A percentile compares a stretch with the other conserved stretches of the same genome.
phyloP scores from a whole-genome alignment of 331 rosid species.

The Saraca asoca region DNA sequence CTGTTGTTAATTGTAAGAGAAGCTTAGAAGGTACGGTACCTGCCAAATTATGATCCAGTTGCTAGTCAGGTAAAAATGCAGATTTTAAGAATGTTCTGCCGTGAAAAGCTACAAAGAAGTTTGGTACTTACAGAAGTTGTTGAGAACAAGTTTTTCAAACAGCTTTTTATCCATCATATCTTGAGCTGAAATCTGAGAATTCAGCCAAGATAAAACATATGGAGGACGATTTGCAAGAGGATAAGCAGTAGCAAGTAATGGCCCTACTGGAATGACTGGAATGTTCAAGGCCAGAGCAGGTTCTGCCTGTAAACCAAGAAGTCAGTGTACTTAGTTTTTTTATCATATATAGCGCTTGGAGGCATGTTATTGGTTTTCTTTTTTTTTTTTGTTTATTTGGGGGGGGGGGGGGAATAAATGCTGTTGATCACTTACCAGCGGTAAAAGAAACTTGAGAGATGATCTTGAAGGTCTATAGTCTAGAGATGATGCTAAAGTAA shows the following conservation, averaged over 20 bases:
- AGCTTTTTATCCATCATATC: constrained; percentile 73
- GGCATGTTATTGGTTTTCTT: constrained; percentile 12
- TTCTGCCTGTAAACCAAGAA: constrained; percentile 55
- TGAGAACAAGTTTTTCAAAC: constrained; percentile 68
- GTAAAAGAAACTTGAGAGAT: constrained; percentile 75
- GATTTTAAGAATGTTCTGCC: too few relatives aligned
- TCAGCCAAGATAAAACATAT: constrained; percentile 64
- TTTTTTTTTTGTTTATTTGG: too few relatives aligned
- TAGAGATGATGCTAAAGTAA: constrained; percentile 84
- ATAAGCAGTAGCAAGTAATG: constrained; percentile 55
- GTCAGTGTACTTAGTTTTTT: constrained; percentile 10
- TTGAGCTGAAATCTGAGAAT: constrained; percentile 67
- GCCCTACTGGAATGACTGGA: constrained; percentile 78
- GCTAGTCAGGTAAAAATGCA: constrained; percentile 4
- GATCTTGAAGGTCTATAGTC: constrained; percentile 79
- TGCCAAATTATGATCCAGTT: constrained; percentile 39
- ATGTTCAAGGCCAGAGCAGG: constrained; percentile 70
- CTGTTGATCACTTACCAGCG: constrained; percentile 65
- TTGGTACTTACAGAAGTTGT: constrained; percentile 67
- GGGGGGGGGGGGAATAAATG: neutral
- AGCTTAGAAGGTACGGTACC: constrained; percentile 86
- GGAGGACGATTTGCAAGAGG: constrained; percentile 65
- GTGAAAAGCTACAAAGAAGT: neutral
- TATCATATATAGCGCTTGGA: constrained; percentile 4
- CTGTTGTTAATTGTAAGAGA: constrained; percentile 73